phyloP scores from a whole-genome alignment of 257 asterid species.

The Jacaranda mimosifolia region DNA sequence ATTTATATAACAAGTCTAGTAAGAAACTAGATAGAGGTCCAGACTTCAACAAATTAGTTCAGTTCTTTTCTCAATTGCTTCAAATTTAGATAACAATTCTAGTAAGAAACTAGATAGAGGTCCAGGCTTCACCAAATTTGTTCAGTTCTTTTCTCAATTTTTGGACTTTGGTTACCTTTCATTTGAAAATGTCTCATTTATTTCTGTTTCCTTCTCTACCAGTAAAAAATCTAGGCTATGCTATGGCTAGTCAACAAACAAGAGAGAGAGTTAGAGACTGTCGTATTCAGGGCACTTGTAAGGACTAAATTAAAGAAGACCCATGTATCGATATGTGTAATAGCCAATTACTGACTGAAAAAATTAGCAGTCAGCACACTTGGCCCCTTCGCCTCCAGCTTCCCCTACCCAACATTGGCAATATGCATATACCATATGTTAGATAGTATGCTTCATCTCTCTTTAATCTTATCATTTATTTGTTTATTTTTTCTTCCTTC shows the following conservation, averaged over 20 bases:
- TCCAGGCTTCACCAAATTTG: background rate
- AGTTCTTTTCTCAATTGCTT: background rate
- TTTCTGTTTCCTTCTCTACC: background rate
- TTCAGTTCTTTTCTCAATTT: background rate
- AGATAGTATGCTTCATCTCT: no score
- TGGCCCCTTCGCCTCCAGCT: background rate
- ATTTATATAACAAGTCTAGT: background rate
- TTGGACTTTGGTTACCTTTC: no score
- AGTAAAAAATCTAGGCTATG: background rate
- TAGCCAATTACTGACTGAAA: no score
- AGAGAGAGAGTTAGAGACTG: background rate
- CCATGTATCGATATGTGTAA: background rate
- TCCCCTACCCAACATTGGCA: no score
- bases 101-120: background rate
- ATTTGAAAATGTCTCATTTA: background rate
- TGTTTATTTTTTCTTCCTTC: no score
- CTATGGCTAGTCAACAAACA: slow-evolving; percentile 6
- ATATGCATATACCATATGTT: no score
- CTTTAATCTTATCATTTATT: no score
- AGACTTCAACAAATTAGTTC: background rate
- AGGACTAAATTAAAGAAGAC: background rate
- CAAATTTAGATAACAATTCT: background rate
- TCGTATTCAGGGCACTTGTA: background rate
- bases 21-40: background rate
- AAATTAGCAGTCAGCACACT: background rate